Base-by-base conservation (phyloP, 768 basidiomycete genomes). In the Pleurotus platypus region DNA sequence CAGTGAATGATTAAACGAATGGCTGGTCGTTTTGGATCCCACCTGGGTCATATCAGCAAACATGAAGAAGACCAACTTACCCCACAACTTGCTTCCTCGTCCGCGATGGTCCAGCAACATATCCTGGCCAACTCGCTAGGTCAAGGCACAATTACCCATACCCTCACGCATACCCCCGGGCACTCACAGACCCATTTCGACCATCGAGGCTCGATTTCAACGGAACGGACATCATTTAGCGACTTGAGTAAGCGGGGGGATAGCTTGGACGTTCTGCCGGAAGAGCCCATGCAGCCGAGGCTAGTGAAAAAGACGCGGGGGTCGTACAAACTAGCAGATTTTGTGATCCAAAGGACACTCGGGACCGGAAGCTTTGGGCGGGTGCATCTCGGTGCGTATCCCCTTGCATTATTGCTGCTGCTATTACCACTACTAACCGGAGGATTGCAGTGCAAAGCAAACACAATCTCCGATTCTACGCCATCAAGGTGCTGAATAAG, bases 331-430 rank as follows among this genome's bases (percentile, higher is more conserved):
- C 79, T 94, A 18, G 63, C 76, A 43, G 92, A 94, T 67, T 94
- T 93, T 61, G 81, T 85, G 61, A 86, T 94, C 60, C 86, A 90
- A 63, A 78, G 91, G 24, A 94, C 90, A 12, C 70, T 94, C 50
- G 96, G 97, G 0, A 98, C 94, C 1, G 97, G 97, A 1, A 97
- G 94, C 66, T 98, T 99, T 70, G 97, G 97, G 1, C 83, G 94
- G n/a, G 97, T 99, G 0, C 92, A 93, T 71, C 76, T 94, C 40
- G 92, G 92, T 92, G 66, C 48, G 69, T 63, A 39, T n/a, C 18
- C 43, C 43, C 22, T 27, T 48, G 18, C 22, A 45, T 46, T 39
- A 24, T 63, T 24, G 58, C 53, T 46, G 37, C 60, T 55, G 39
- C 58, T 35, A 43, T 39, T 40, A 11, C 8, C 35, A 58, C 61